Conservation (phyloP, 768 basidiomycete genomes). For the Russula emetica region DNA sequence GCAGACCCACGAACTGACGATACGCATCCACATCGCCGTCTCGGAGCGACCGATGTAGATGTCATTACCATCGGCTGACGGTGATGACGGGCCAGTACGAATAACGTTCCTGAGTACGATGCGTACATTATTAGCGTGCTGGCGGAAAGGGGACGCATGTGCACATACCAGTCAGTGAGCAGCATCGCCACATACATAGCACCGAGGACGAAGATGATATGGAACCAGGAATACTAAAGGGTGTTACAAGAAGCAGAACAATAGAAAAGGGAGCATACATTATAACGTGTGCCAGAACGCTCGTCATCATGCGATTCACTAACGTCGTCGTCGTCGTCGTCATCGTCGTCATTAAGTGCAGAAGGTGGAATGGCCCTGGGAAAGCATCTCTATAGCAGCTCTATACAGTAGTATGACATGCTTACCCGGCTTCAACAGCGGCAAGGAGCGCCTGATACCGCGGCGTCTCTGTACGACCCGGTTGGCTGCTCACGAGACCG, state of each 20-base stretch:
- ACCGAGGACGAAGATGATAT: slow-evolving; percentile 92
- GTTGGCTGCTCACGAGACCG: slow-evolving; percentile 77
- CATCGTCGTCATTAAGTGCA: slow-evolving; percentile 67
- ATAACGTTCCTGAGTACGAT: slow-evolving; percentile 63
- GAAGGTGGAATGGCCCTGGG: slow-evolving; percentile 87
- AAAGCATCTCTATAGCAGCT: not conserved
- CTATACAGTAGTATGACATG: slow-evolving; percentile 15
- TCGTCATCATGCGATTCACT: slow-evolving; percentile 89
- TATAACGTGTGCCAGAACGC: slow-evolving; percentile 89
- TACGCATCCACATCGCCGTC: slow-evolving; percentile 99
- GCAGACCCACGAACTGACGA: slow-evolving; percentile 95
- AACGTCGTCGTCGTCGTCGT: slow-evolving; percentile 68
- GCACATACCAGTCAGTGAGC: slow-evolving; percentile 88
- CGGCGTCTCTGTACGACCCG: slow-evolving; percentile 77
- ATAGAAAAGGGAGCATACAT: slow-evolving; percentile 49
- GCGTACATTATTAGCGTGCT: not conserved
- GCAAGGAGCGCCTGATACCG: slow-evolving; percentile 91
- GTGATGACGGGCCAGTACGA: slow-evolving; percentile 40
- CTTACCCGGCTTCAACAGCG: slow-evolving; percentile 92
- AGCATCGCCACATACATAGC: slow-evolving; percentile 98
- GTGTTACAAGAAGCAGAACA: slow-evolving; percentile 9
- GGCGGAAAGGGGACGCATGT: slow-evolving; percentile 10
- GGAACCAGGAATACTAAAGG: slow-evolving; percentile 96
- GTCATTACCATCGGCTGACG: slow-evolving; percentile 54
- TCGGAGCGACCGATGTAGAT: slow-evolving; percentile 94